Evolutionary conservation across 2,329 filamentous ascomycete genomes (phyloP).

Genomic region (Fusarium mundagurra): DNA sequence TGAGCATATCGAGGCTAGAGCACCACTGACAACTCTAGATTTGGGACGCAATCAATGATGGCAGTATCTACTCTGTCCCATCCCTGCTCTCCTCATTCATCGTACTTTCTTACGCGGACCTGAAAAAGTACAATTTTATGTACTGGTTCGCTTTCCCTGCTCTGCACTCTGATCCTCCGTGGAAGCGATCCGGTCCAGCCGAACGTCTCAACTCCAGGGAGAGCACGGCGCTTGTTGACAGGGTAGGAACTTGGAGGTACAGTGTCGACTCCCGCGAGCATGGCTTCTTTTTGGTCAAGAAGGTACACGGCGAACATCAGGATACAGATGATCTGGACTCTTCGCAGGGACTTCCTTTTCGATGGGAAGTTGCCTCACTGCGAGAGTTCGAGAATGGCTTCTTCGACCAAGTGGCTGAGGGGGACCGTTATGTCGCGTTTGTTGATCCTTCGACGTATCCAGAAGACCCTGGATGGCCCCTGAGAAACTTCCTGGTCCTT

Average conservation of each 20-base stretch:
- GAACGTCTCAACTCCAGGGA: constrained; percentile 72
- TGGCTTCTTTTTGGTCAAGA: constrained; percentile 96
- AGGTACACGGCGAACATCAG: constrained; percentile 58
- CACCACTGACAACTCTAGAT: constrained; percentile 66
- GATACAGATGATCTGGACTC: constrained; percentile 62
- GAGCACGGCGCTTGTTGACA: constrained; percentile 81
- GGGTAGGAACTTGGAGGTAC: constrained; percentile 88
- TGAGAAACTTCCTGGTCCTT: constrained; percentile 88
- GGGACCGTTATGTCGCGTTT: constrained; percentile 86
- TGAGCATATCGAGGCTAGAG: background rate
- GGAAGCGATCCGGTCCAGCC: constrained; percentile 71
- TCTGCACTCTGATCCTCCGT: constrained; percentile 86
- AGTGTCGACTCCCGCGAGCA: constrained; percentile 83
- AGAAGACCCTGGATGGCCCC: constrained; percentile 88
- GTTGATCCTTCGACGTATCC: constrained; percentile 92
- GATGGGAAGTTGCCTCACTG: constrained; percentile 82
- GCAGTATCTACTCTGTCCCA: constrained; percentile 93
- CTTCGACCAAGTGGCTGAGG: constrained; percentile 75
- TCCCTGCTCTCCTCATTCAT: constrained; percentile 90
- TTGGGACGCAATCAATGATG: constrained; percentile 97
- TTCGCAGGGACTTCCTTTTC: constrained; percentile 65
- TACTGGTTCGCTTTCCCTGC: constrained; percentile 98
- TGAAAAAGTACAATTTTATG: constrained; percentile 98
- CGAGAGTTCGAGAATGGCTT: constrained; percentile 86
- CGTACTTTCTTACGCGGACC: constrained; percentile 90